Base-by-base conservation (phyloP, 331 rosid genomes). In the Acacia pycnantha region DNA sequence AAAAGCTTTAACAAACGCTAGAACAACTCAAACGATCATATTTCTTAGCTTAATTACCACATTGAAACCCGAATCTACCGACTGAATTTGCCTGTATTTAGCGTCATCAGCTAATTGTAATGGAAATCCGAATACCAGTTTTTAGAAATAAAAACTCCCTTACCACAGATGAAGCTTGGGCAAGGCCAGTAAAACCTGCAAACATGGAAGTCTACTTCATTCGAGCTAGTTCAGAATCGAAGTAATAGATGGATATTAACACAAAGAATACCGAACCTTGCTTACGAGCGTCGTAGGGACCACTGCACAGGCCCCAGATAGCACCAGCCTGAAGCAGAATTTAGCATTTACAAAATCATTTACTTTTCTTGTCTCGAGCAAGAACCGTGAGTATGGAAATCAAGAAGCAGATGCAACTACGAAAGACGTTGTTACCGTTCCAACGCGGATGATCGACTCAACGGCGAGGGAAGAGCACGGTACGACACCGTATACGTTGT, bases 381-480 rank as follows among this genome's bases (percentile, higher is more conserved):
- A 69, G 53, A 70, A 54, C 59, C 59, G 26, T 26, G 26, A 26
- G 31, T 8, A 48, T 33, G 56, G 29, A 53, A 47, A 31, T 19
- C 29, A 67, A 82, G 68, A 67, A 37, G 40, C 18, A 81, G 51
- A 79, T 27, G 46, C 10, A 41, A 65, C 10, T 43, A 12, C 11
- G 44, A 40, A 66, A 50, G 9, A 29, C 16, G 13, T n/a, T 13
- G 47, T 85, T 87, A 95, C 98, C 92, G 97, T 84, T 86, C 95
- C 97, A 79, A 91, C 82, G 33, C 93, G 96, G 74, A 95, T 59
- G 78, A 71, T 73, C 5, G 97, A 73, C 75, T 86, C 94, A 8
- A 87, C 98, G 72, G 95, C 94, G 50, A 84, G 81, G 73, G 99
- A 92, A 47, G 97, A 83, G 86, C 97, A 96, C 18, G 98, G 97